phyloP scores from a whole-genome alignment of 2,329 filamentous ascomycete genomes.

The Trichoderma asperellum region DNA sequence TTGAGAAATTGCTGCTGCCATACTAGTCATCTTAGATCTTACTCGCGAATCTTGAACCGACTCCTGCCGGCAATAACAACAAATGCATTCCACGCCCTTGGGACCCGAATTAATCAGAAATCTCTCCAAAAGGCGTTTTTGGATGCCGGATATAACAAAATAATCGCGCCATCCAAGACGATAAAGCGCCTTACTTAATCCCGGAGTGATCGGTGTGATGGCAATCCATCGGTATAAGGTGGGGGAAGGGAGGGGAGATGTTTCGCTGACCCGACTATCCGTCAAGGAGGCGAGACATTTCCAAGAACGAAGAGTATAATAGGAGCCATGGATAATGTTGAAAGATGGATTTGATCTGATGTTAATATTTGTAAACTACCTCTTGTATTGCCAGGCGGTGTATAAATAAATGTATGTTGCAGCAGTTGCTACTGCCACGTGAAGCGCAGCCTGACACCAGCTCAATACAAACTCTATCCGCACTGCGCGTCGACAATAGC shows the following conservation, averaged over 20 bases:
- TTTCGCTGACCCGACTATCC: conserved; percentile 13
- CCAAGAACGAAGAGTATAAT: not conserved
- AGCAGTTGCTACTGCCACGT: not conserved
- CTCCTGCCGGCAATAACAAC: not conserved
- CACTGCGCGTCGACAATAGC: not conserved
- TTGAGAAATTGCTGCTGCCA: not conserved
- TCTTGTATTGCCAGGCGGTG: conserved; percentile 5
- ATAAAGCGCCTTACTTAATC: not conserved
- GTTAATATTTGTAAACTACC: not conserved
- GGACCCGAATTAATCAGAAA: not conserved
- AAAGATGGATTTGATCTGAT: not conserved
- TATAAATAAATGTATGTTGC: not conserved
- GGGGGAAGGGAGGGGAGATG: not conserved
- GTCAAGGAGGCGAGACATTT: not conserved
- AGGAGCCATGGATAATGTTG: not conserved
- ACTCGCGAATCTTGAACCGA: not conserved
- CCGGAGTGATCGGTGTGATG: conserved; percentile 20
- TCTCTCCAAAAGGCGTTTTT: not conserved
- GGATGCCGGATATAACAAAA: not conserved
- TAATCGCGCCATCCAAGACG: not conserved
- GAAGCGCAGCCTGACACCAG: not conserved
- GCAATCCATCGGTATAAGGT: not conserved
- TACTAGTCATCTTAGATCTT: not conserved
- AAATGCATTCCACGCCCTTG: not conserved
- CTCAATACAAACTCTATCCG: not conserved